Conservation (phyloP, 2,329 filamentous ascomycete species). For the Clarireedia monteithiana region DNA sequence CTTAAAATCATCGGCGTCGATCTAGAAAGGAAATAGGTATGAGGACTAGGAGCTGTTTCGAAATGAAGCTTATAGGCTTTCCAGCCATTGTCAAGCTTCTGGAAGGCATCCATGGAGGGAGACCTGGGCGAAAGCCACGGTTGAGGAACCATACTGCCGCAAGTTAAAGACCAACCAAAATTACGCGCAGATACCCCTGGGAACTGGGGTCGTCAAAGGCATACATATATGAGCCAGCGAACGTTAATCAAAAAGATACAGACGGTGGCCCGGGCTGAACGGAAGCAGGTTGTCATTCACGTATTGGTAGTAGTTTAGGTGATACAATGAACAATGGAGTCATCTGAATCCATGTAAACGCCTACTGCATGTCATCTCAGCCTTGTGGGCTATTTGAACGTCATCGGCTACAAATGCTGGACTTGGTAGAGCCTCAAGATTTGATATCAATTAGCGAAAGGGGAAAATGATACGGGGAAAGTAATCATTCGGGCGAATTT, state of each 20-base stretch:
- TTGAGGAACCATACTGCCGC: not conserved
- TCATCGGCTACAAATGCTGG: not conserved
- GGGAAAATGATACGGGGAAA: not conserved
- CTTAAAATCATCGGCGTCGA: constrained; percentile 53
- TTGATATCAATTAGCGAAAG: not conserved
- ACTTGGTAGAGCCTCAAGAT: not conserved
- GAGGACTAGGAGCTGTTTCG: not conserved
- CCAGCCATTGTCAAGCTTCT: not conserved
- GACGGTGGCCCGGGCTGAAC: no score
- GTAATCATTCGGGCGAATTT: not conserved
- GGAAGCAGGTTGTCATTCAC: no score
- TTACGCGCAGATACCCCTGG: no score
- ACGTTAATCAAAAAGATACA: no score
- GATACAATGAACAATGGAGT: not conserved
- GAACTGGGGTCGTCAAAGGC: no score
- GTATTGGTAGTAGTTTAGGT: no score
- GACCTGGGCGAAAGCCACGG: not conserved
- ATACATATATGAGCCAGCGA: no score
- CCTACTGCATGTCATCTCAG: not conserved
- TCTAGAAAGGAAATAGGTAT: constrained; percentile 23
- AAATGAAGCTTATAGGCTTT: not conserved
- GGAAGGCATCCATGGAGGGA: not conserved
- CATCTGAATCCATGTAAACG: not conserved
- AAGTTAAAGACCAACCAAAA: no score
- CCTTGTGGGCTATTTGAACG: not conserved